Conservation (phyloP, 2,329 filamentous ascomycete species). For the Claviceps sp. region DNA sequence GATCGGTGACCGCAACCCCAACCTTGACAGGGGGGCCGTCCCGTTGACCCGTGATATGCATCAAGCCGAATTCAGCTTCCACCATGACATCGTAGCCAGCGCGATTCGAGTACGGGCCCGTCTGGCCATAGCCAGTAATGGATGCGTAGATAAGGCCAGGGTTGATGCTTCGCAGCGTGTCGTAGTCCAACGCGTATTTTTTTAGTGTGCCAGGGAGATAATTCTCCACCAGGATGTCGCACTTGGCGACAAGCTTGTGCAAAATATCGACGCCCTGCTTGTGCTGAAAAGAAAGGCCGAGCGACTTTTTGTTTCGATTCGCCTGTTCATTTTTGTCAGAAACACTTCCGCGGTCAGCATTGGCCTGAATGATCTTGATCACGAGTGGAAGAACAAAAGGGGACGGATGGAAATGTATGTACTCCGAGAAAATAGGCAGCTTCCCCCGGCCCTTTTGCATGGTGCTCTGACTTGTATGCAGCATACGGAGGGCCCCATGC, state of each 20-base stretch:
- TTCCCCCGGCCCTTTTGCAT: slow-evolving; percentile 62
- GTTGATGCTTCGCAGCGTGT: slow-evolving; percentile 67
- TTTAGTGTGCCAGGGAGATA: slow-evolving; percentile 81
- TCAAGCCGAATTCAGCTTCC: slow-evolving; percentile 91
- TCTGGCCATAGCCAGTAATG: slow-evolving; percentile 95
- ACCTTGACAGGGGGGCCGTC: slow-evolving; percentile 93
- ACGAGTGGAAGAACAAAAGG: not conserved
- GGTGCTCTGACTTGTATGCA: slow-evolving; percentile 49
- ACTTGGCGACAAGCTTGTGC: slow-evolving; percentile 69
- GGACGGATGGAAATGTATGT: slow-evolving; percentile 11
- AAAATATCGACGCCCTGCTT: slow-evolving; percentile 73
- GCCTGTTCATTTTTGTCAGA: slow-evolving; percentile 38
- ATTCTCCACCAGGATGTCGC: slow-evolving; percentile 92
- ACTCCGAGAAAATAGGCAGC: slow-evolving; percentile 91
- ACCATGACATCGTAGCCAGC: slow-evolving; percentile 99
- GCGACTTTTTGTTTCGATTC: slow-evolving; percentile 93
- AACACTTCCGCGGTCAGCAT: not conserved
- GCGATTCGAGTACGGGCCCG: slow-evolving; percentile 72
- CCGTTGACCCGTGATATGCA: slow-evolving; percentile 90
- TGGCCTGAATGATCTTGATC: not conserved
- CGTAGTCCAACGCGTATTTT: slow-evolving; percentile 87
- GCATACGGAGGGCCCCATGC: slow-evolving; percentile 97
- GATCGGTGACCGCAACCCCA: slow-evolving; percentile 88
- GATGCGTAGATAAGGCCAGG: slow-evolving; percentile 84
- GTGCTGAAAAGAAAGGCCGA: slow-evolving; percentile 84